Base-by-base conservation (phyloP, 371 early-diverging fungal species). In the Blakeslea trispora region DNA sequence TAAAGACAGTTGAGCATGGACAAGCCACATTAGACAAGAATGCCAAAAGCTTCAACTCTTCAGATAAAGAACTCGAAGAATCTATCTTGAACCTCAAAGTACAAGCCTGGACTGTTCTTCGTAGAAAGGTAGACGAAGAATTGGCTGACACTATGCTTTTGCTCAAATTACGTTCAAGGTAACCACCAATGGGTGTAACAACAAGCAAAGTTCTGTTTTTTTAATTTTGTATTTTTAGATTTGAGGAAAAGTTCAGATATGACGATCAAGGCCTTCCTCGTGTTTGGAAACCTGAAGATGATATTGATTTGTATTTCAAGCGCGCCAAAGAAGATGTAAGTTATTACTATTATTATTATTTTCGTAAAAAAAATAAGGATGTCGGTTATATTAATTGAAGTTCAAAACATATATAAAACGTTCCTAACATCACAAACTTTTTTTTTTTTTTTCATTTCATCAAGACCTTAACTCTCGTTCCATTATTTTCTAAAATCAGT, bases 221-320 rank as follows among this genome's bases (percentile, higher is more conserved):
- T n/a, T n/a, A n/a, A n/a, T n/a, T n/a, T n/a, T n/a, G n/a, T n/a
- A n/a, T 18, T 1, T 45, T 10, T 42, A 74, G 85, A 44, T 93
- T 98, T 57, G 97, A 97, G 70, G 89, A 89, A 56, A 82, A 87
- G 62, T 98, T 98, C 81, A 77, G 95, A 50, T 96, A 97, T 71
- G 98, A 97, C 61, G 92, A 89, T 8, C 76, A 86, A 18, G 97
- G 97, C 8, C 71, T 97, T 32, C 99, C 99, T 10, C 81, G 92
- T 32, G 91, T 98, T 10, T 98, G 98, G 98, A 89, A 86, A 52
- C 92, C 95, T 7, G 85, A 85, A 24, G 98, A 97, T 72, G 94
- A 96, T 71, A 96, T 98, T 49, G 98, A 98, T 64, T 72, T 75
- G 19, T 81, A 83, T 54, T 98, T 93, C 75, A 81, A 82, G 44